Conservation (phyloP, 1,284 basidiomycete genomes). For the Microbotryum saponariae region DNA sequence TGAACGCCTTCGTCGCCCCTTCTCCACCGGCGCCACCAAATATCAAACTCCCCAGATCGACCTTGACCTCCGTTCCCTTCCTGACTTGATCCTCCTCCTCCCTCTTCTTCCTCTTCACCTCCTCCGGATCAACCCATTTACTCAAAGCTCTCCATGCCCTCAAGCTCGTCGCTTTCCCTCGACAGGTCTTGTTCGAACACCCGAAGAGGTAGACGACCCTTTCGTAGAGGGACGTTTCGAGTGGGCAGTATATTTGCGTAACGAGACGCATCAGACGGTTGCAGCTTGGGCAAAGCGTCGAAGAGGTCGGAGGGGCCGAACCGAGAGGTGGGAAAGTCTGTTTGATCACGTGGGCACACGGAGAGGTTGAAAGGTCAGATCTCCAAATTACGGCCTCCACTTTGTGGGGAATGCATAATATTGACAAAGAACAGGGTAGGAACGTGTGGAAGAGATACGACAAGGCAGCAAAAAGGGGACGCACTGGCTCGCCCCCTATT, state of each 20-base stretch:
- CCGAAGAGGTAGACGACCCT: constrained; percentile 72
- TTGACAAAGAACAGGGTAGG: background rate
- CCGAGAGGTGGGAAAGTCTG: constrained; percentile 35
- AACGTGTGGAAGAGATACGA: background rate
- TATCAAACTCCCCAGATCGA: constrained; percentile 26
- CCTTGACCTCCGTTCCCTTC: constrained; percentile 9
- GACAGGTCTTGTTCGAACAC: constrained; percentile 59
- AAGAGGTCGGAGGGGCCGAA: constrained; percentile 39
- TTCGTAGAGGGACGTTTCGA: constrained; percentile 70
- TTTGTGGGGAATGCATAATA: background rate
- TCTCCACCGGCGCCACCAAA: constrained; percentile 16
- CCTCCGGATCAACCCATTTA: constrained; percentile 18
- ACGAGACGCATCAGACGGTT: constrained; percentile 63
- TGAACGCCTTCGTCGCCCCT: constrained; percentile 1
- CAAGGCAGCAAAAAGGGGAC: background rate
- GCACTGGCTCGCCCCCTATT: constrained; percentile 27
- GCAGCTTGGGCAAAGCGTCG: constrained; percentile 57
- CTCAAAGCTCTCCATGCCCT: constrained; percentile 22
- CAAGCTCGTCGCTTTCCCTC: constrained; percentile 57
- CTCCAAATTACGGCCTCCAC: no score
- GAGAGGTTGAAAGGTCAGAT: background rate
- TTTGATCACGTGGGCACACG: background rate
- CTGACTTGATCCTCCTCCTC: constrained; percentile 9
- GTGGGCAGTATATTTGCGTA: constrained; percentile 75
- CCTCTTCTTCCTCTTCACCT: constrained; percentile 5